Evolutionary conservation across 1,284 basidiomycete species (phyloP).

Genomic region (Thecaphora thlaspeos): DNA sequence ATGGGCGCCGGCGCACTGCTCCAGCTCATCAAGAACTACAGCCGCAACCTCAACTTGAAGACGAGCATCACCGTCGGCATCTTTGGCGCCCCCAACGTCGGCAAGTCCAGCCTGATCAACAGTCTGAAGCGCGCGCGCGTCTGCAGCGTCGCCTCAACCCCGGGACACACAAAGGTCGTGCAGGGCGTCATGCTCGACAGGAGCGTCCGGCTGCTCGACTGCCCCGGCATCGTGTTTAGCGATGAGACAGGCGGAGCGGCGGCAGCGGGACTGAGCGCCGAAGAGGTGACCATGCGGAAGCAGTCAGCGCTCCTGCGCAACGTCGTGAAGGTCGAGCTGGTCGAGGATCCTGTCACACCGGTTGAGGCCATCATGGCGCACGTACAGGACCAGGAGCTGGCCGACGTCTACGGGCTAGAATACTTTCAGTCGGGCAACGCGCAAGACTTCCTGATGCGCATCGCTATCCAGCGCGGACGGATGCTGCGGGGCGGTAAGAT

Average conservation of each 20-base stretch:
- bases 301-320: constrained; percentile 67
- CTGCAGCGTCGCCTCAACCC: constrained; percentile 89
- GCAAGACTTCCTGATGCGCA: constrained; percentile 84
- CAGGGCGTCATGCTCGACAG: constrained; percentile 91
- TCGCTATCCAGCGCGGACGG: constrained; percentile 76
- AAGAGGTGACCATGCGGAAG: constrained; percentile 20
- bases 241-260: constrained; percentile 59
- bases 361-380: constrained; percentile 52
- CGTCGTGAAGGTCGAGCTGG: constrained; percentile 85
- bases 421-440: constrained; percentile 61
- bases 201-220: constrained; percentile 87
- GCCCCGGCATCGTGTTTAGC: constrained; percentile 79
- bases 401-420: constrained; percentile 42
- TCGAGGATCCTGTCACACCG: constrained; percentile 80
- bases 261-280: constrained; percentile 63
- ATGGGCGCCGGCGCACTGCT: constrained; percentile 67
- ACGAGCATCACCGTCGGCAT: constrained; percentile 74
- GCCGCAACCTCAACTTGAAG: constrained; percentile 56
- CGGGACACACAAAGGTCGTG: constrained; percentile 91
- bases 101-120: constrained; percentile 94
- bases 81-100: constrained; percentile 95
- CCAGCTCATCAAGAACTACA: constrained; percentile 87
- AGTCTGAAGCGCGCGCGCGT: constrained; percentile 71
- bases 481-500: constrained; percentile 73
- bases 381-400: constrained; percentile 36